Percentiles rank a stretch among this genome's conserved stretches.
Conservation (phyloP, 2,329 filamentous ascomycete genomes). For the Phyllosticta citribraziliensis region DNA sequence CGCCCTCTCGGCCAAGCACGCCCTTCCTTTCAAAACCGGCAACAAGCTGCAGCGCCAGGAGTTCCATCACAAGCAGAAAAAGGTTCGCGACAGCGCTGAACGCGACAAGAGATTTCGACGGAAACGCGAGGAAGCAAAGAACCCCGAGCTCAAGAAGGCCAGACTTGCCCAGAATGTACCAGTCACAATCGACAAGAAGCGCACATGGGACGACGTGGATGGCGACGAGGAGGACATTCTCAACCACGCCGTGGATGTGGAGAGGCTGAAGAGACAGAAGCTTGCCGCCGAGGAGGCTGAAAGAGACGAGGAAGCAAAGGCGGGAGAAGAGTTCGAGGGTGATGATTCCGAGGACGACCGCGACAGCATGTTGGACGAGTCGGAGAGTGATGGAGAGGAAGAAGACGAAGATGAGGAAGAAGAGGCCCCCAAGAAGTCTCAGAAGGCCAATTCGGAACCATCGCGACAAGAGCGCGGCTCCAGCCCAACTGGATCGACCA, state of each 20-base stretch:
- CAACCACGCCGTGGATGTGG: constrained; percentile 37
- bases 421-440: background rate
- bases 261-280: constrained; percentile 12
- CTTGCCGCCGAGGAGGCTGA: constrained; percentile 10
- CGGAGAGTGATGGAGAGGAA: constrained; percentile 30
- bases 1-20: constrained; percentile 35
- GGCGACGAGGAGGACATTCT: constrained; percentile 16
- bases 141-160: constrained; percentile 64
- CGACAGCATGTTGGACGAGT: constrained; percentile 71
- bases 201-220: constrained; percentile 12
- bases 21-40: constrained; percentile 45
- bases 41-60: constrained; percentile 76
- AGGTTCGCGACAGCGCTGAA: constrained; percentile 60
- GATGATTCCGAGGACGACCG: constrained; percentile 45
- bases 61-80: constrained; percentile 73
- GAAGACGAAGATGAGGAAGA: constrained; percentile 22
- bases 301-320: constrained; percentile 31
- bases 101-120: constrained; percentile 67
- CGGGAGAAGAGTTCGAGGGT: constrained; percentile 39
- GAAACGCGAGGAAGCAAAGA: constrained; percentile 75
- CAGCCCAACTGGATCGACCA: constrained; percentile 45
- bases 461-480: constrained; percentile 33
- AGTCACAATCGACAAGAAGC: constrained; percentile 70
- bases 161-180: constrained; percentile 72
- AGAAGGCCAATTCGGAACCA: constrained; percentile 26